Conservation (phyloP, 169 alveolate genomes). For the Miamiensis avidus region DNA sequence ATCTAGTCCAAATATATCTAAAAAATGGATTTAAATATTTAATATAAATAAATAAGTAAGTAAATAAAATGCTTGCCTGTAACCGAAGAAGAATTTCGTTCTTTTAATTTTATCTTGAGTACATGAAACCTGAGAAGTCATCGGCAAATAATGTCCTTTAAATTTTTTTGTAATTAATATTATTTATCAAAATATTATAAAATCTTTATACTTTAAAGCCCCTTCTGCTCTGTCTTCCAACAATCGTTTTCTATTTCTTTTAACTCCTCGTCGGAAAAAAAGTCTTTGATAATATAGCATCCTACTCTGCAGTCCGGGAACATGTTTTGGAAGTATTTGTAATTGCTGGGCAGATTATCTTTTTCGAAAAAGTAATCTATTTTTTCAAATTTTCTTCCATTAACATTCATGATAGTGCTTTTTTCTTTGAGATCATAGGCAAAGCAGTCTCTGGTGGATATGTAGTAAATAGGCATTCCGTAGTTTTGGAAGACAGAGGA, state of each 20-base stretch:
- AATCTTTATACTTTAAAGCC: conserved; percentile 42
- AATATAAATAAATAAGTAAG: too few relatives aligned
- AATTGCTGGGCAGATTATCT: conserved; percentile 61
- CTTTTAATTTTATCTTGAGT: conserved; percentile 57
- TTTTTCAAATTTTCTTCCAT: conserved; percentile 48
- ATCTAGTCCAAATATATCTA: conserved; percentile 78
- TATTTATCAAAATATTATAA: background rate
- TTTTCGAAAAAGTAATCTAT: conserved; percentile 58
- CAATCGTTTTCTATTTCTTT: conserved; percentile 52
- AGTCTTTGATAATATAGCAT: conserved; percentile 41
- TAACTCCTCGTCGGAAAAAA: conserved; percentile 65
- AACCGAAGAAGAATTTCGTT: conserved; percentile 77
- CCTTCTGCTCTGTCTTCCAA: conserved; percentile 49
- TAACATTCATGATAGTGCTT: conserved; percentile 9
- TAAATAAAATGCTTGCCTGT: background rate
- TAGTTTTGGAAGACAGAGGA: background rate
- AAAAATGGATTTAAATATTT: background rate
- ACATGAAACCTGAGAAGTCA: conserved; percentile 68
- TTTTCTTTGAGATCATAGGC: conserved; percentile 60
- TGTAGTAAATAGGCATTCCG: conserved; percentile 54
- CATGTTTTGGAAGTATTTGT: conserved; percentile 36
- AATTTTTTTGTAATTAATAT: background rate
- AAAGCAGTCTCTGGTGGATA: conserved; percentile 72
- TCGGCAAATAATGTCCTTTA: conserved; percentile 56
- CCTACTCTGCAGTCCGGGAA: conserved; percentile 58